A percentile compares a stretch with the other conserved stretches of the same genome.
Evolutionary conservation across 495 filamentous ascomycete species (phyloP).

Genomic region (Xylona heveae): DNA sequence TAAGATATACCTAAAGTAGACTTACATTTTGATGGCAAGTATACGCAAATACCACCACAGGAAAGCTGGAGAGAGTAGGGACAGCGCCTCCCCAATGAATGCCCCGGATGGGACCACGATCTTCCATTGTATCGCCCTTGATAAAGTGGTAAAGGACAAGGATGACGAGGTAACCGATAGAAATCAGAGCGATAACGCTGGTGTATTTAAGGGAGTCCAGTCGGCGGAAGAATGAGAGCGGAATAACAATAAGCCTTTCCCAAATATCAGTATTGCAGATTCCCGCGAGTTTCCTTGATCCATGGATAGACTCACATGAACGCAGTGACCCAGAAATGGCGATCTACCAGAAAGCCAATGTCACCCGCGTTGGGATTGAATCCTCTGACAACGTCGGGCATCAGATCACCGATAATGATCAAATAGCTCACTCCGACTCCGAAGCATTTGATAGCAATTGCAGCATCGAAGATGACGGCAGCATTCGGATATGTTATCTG

Average conservation of each 20-base stretch:
- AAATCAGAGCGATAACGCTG: slow-evolving; percentile 72
- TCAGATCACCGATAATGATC: slow-evolving; percentile 95
- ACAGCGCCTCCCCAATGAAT: slow-evolving; percentile 61
- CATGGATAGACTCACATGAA: slow-evolving; percentile 46
- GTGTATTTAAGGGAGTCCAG: slow-evolving; percentile 96
- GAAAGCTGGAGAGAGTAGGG: slow-evolving; percentile 62
- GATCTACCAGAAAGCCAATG: slow-evolving; percentile 56
- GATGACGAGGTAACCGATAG: slow-evolving; percentile 83
- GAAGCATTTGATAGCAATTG: slow-evolving; percentile 96
- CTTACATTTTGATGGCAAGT: slow-evolving; percentile 94
- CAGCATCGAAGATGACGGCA: slow-evolving; percentile 83
- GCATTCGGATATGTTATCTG: slow-evolving; percentile 95
- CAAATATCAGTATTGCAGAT: not conserved
- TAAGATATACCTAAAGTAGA: not conserved
- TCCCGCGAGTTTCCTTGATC: not conserved
- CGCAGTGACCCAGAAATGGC: slow-evolving; percentile 94
- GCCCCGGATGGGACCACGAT: slow-evolving; percentile 49
- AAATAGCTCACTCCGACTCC: slow-evolving; percentile 91
- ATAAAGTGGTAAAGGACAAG: slow-evolving; percentile 80
- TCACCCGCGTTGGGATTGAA: slow-evolving; percentile 38
- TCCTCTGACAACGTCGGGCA: slow-evolving; percentile 80
- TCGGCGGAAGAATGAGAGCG: slow-evolving; percentile 72
- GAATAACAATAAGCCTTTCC: slow-evolving; percentile 71
- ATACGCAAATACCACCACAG: slow-evolving; percentile 93
- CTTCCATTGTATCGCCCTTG: slow-evolving; percentile 49